Base-by-base conservation (phyloP, 257 asterid species). In the Solanum rostratum region DNA sequence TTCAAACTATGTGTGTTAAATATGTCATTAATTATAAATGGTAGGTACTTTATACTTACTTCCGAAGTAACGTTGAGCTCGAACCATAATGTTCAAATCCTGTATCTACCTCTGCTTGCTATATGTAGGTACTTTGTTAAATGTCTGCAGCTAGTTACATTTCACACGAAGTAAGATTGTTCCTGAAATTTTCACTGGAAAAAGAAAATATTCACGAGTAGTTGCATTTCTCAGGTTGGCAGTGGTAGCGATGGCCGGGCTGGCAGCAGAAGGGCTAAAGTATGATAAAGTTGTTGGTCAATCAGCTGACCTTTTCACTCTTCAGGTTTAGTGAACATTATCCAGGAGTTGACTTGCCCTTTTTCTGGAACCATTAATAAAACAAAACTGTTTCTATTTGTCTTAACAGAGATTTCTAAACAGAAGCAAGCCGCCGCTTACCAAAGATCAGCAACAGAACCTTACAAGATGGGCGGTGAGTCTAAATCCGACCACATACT, bases 401-500 rank as follows among this genome's bases (percentile, higher is more conserved):
- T 66, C 46, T 50, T 66, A 46, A 66, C 92, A 96, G 99, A 95
- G 99, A 89, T 93, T 96, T 50, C 92, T 96, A 80, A 96, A 96
- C 90, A 86, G 98, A 87, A 92, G 97, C 89, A 96, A 95, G 86
- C 98, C 98, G 13, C 89, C 85, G 84, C 89, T 95, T 78, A 93
- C 93, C 92, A 93, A 90, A 88, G 99, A 93, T 3, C 98, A 96
- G 90, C 99, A 96, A 89, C 98, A 96, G 84, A 96, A 96, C 87
- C 95, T 96, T 79, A 96, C 99, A 49, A 89, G 99, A 93, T 96
- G 99, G 98, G 99, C 98, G 2, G 99, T 96, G 91, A 91, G 93
- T 90, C 50, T 29, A 71, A 15, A 15, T 8, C 10, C 1, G 10
- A 1, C 24, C 2, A 16, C 60, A 76, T 46, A 74, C 2, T 46